phyloP scores from a whole-genome alignment of 2,329 filamentous ascomycete genomes.

The Talaromyces marneffei region DNA sequence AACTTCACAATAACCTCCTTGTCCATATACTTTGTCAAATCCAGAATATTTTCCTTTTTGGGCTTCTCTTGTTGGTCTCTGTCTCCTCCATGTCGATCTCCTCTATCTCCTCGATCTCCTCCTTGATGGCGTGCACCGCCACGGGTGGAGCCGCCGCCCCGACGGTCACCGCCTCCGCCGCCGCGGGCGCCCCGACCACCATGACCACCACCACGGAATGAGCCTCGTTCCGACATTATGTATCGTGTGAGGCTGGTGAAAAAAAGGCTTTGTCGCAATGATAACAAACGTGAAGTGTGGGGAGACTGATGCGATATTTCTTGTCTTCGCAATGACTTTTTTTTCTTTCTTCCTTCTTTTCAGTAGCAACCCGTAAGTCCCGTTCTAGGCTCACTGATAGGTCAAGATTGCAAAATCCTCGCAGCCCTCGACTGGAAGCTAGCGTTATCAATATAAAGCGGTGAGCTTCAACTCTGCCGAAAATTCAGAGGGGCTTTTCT shows the following conservation, averaged over 20 bases:
- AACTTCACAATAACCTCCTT: slow-evolving; percentile 95
- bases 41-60: slow-evolving; percentile 96
- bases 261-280: background rate
- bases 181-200: slow-evolving; percentile 27
- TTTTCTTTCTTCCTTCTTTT: background rate
- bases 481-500: background rate
- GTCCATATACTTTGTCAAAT: slow-evolving; percentile 93
- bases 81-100: slow-evolving; percentile 45
- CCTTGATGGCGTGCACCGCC: slow-evolving; percentile 26
- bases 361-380: background rate
- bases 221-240: slow-evolving; percentile 39
- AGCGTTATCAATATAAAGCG: background rate
- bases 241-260: background rate
- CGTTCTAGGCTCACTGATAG: background rate
- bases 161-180: slow-evolving; percentile 33
- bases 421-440: background rate
- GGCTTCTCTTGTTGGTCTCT: slow-evolving; percentile 59
- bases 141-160: slow-evolving; percentile 29
- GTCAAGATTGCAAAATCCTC: background rate
- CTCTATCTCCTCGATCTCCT: slow-evolving; percentile 33
- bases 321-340: background rate
- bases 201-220: slow-evolving; percentile 49
- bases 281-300: too few relatives aligned
- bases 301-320: background rate
- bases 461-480: background rate